Conservation (phyloP, 2,329 filamentous ascomycete genomes). For the Cordyceps pruinosa region DNA sequence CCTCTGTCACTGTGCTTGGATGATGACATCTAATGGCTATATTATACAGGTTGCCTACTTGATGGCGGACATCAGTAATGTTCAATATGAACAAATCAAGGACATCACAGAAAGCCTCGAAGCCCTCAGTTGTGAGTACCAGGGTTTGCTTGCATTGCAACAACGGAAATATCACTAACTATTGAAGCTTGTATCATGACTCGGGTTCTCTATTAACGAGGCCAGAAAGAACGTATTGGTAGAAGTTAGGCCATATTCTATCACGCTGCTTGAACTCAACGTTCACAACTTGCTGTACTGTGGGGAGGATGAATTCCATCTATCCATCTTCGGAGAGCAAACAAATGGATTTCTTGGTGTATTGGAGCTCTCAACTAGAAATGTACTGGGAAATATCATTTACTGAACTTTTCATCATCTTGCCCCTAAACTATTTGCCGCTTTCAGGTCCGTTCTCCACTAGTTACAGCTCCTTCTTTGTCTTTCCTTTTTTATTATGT, state of each 20-base stretch:
- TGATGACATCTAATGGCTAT: constrained; percentile 3
- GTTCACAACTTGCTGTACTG: neutral
- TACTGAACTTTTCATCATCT: neutral
- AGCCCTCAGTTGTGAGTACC: constrained; percentile 62
- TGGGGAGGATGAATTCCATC: neutral
- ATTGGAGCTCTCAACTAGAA: neutral
- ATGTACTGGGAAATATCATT: neutral
- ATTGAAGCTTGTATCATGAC: constrained; percentile 38
- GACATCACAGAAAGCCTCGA: constrained; percentile 80
- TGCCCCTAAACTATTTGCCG: too few species aligned
- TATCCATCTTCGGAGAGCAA: neutral
- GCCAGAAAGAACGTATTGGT: neutral
- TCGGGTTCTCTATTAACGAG: constrained; percentile 38
- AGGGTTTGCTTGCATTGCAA: neutral
- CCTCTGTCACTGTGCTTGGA: neutral
- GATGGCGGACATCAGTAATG: constrained; percentile 93
- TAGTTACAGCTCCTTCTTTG: neutral
- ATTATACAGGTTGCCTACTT: constrained; percentile 71
- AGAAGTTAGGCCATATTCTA: neutral
- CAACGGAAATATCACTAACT: neutral
- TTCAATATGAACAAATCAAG: constrained; percentile 74
- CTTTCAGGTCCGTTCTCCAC: neutral
- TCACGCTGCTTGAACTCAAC: constrained; percentile 5
- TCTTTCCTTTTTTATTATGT: neutral
- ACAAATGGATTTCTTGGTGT: neutral